phyloP scores from a whole-genome alignment of 306 rosid genomes.

The Pterocarpus santalinus region DNA sequence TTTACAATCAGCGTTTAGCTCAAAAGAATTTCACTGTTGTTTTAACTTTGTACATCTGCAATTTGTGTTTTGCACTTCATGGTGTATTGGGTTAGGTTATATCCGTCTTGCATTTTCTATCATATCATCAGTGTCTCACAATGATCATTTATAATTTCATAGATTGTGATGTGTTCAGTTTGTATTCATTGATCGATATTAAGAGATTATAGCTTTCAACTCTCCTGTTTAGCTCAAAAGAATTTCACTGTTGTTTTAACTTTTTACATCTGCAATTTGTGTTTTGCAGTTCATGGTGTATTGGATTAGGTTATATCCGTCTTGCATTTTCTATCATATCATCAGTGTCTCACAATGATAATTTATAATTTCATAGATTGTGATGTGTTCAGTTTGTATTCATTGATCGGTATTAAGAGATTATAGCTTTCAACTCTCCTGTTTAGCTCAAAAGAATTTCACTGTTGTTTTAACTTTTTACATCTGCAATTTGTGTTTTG shows the following conservation, averaged over 20 bases:
- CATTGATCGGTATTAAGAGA: constrained; percentile 25
- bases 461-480: background rate
- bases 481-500: constrained; percentile 25
- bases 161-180: background rate
- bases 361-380: background rate
- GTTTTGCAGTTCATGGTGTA: constrained; percentile 17
- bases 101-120: background rate
- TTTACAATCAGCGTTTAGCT: constrained; percentile 16
- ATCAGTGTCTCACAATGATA: constrained; percentile 9
- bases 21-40: background rate
- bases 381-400: background rate
- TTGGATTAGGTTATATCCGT: background rate
- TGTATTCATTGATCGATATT: constrained; percentile 8
- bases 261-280: constrained; percentile 11
- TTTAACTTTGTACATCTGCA: background rate
- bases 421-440: constrained; percentile 28
- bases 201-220: constrained; percentile 30
- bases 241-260: background rate
- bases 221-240: constrained; percentile 34
- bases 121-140: background rate
- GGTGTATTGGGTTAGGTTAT: background rate
- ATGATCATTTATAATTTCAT: constrained; percentile 11
- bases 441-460: constrained; percentile 25
- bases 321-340: constrained; percentile 1
- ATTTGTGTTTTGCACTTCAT: constrained; percentile 27